A percentile compares a stretch with the other conserved stretches of the same genome.
phyloP scores from a whole-genome alignment of 169 alveolate species.

The Plasmodium reichenowi region DNA sequence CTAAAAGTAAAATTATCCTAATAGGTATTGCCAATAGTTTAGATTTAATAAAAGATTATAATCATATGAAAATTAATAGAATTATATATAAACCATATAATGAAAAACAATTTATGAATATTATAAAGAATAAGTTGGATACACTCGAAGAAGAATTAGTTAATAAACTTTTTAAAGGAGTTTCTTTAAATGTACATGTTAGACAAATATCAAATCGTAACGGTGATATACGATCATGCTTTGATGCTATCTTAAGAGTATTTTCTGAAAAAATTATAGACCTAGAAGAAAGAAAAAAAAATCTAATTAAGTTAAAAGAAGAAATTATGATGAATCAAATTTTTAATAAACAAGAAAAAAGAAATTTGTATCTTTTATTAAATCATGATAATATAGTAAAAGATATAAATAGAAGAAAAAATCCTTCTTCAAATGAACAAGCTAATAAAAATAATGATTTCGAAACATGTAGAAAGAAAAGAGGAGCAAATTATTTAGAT shows the following conservation, averaged over 20 bases:
- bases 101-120: slow-evolving; percentile 63
- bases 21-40: slow-evolving; percentile 70
- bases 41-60: slow-evolving; percentile 67
- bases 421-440: neutral
- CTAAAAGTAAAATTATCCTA: slow-evolving; percentile 47
- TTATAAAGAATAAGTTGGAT: slow-evolving; percentile 44
- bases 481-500: neutral
- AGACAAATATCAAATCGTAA: slow-evolving; percentile 70
- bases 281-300: slow-evolving; percentile 64
- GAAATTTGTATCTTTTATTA: slow-evolving; percentile 32
- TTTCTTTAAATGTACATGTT: slow-evolving; percentile 65
- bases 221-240: slow-evolving; percentile 71
- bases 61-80: slow-evolving; percentile 62
- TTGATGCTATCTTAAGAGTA: slow-evolving; percentile 68
- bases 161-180: slow-evolving; percentile 60
- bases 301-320: slow-evolving; percentile 47
- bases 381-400: slow-evolving; percentile 18
- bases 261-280: slow-evolving; percentile 54
- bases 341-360: slow-evolving; percentile 59
- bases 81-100: slow-evolving; percentile 71
- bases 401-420: neutral
- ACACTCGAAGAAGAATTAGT: slow-evolving; percentile 52
- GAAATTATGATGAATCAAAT: slow-evolving; percentile 71
- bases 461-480: neutral
- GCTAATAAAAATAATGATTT: neutral